Conservation (phyloP, 2,329 filamentous ascomycete genomes). For the Microcyclosporella mali region DNA sequence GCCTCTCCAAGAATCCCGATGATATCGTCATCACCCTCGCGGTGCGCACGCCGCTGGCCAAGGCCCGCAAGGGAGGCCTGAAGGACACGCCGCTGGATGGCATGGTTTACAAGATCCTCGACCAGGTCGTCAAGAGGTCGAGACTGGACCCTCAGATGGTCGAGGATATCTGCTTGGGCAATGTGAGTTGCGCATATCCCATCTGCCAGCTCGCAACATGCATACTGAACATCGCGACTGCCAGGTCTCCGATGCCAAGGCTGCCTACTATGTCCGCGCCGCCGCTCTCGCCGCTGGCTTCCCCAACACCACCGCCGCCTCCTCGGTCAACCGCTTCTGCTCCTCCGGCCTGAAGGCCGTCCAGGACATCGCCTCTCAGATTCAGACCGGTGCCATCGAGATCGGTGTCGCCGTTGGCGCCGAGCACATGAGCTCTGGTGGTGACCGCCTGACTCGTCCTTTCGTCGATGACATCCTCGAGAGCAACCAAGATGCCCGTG, state of each 20-base stretch:
- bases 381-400: conserved; percentile 72
- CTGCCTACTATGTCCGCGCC: conserved; percentile 84
- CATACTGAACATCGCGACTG: neutral
- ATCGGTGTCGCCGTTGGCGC: conserved; percentile 82
- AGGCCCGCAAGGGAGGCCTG: conserved; percentile 86
- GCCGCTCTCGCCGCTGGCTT: conserved; percentile 86
- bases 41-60: conserved; percentile 80
- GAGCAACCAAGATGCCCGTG: conserved; percentile 66
- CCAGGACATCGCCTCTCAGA: conserved; percentile 89
- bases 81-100: conserved; percentile 91
- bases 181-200: conserved; percentile 49
- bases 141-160: conserved; percentile 33
- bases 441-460: conserved; percentile 62
- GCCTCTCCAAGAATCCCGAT: conserved; percentile 65
- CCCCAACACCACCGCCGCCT: conserved; percentile 79
- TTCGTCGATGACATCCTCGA: conserved; percentile 71
- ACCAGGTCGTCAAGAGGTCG: conserved; percentile 45
- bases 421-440: conserved; percentile 75
- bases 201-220: conserved; percentile 48
- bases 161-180: conserved; percentile 80
- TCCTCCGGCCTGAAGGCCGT: conserved; percentile 92
- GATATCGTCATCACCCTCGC: conserved; percentile 96
- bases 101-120: conserved; percentile 74
- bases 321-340: conserved; percentile 90
- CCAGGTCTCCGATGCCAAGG: conserved; percentile 75